Evolutionary conservation across 2,329 filamentous ascomycete species (phyloP), one percentile per base, ranked within the genome.

Genomic region (Penicillium sp.): DNA sequence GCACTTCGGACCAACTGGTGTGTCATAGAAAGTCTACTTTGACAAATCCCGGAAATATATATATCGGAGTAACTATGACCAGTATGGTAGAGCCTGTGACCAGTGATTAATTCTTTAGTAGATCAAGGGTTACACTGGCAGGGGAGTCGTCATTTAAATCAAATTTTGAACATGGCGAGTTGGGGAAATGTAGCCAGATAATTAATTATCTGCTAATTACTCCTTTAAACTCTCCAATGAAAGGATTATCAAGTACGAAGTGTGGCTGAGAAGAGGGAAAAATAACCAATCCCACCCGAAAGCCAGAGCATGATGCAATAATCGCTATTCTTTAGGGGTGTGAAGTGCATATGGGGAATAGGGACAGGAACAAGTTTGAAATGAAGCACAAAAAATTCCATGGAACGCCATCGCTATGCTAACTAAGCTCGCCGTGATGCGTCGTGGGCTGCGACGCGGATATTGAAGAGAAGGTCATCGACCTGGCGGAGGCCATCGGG

Each of bases 401-500:
- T 37, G n/a, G 54, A 68, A 69, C 68, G 63, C 68, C 68, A 56
- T 64, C 68, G 68, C 68, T 71, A 71, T 71, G 68, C 68, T 61
- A 56, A 57, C 59, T 46, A 24, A 51, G 50, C 60, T 55, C 88
- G 80, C 62, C 77, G 77, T 62, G 85, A 85, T 13, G 89, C 90
- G 49, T 86, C 84, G 68, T 88, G 89, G 45, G 92, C 79, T 68
- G 88, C 85, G 56, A 83, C 80, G 69, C 89, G 87, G 58, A 93
- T 84, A 68, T 93, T 88, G 76, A 92, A 90, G 66, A 94, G 79
- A 62, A 90, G 75, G 66, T 92, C 87, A 65, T 94, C 90, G 59
- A 94, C 80, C 66, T 87, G 80, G 52, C 85, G 80, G 46, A 91
- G 83, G 54, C 90, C 85, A 9, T 82, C 78, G 9, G 83, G 79